phyloP scores from a whole-genome alignment of 148 eudicot species.

The Fagopyrum tataricum region DNA sequence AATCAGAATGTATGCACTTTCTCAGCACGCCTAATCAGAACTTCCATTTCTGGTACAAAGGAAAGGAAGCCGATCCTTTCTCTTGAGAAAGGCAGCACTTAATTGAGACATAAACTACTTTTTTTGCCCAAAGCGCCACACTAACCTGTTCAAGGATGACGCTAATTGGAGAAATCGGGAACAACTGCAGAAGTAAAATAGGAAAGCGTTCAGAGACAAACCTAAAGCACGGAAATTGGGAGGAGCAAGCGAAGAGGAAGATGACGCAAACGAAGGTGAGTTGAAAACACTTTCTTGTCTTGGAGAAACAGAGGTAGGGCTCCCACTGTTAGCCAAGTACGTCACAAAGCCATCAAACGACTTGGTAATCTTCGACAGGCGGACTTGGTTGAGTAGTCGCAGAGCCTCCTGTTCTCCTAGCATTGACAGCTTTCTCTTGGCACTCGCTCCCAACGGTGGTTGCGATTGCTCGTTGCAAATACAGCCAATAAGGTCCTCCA shows the following conservation, averaged over 20 bases:
- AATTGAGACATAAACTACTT: neutral
- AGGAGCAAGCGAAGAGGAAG: neutral
- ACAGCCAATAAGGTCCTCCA: constrained; percentile 11
- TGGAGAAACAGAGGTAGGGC: neutral
- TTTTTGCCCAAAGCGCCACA: neutral
- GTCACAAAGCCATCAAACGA: constrained; percentile 8
- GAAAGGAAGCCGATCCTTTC: neutral
- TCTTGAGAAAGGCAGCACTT: neutral
- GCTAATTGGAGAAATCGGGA: neutral
- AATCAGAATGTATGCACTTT: neutral
- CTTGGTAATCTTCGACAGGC: neutral
- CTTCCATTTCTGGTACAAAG: neutral
- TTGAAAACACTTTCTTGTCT: neutral
- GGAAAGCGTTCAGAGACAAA: neutral
- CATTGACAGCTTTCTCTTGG: neutral
- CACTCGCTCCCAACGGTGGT: neutral
- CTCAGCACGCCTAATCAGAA: too few relatives aligned
- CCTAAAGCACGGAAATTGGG: neutral
- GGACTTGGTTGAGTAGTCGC: neutral
- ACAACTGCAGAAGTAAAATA: neutral
- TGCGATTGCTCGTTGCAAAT: constrained; percentile 14
- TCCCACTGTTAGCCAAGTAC: neutral
- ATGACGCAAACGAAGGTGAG: neutral
- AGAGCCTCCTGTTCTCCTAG: constrained; percentile 9
- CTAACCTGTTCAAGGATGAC: neutral